Conservation (phyloP, 768 basidiomycete genomes). For the Cystobasidium onofrii region DNA sequence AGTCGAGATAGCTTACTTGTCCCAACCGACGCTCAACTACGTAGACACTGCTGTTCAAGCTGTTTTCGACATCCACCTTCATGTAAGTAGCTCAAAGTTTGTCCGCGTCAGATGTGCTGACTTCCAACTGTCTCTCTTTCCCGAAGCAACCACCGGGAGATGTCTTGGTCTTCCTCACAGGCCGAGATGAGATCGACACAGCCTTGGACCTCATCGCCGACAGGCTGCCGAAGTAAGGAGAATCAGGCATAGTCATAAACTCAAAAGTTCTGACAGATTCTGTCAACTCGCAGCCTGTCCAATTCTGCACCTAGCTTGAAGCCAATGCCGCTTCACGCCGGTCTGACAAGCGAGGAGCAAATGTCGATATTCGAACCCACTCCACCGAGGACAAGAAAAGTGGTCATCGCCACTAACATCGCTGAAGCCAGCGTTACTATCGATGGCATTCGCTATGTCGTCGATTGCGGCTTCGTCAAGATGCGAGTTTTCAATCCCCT, state of each 20-base stretch:
- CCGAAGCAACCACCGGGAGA: constrained; percentile 72
- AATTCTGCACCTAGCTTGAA: constrained; percentile 53
- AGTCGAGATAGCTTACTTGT: constrained; percentile 81
- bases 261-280: neutral
- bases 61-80: constrained; percentile 65
- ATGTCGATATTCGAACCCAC: constrained; percentile 71
- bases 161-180: constrained; percentile 86
- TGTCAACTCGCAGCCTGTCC: constrained; percentile 45
- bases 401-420: constrained; percentile 89
- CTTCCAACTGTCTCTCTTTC: neutral
- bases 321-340: constrained; percentile 76
- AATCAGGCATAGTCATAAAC: neutral
- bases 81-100: constrained; percentile 51
- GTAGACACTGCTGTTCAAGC: constrained; percentile 71
- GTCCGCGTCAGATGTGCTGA: too few species aligned
- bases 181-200: constrained; percentile 89
- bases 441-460: constrained; percentile 84
- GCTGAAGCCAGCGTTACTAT: constrained; percentile 98
- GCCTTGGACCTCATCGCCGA: constrained; percentile 54
- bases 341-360: constrained; percentile 79
- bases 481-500: constrained; percentile 84
- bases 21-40: constrained; percentile 70
- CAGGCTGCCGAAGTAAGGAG: constrained; percentile 21
- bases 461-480: constrained; percentile 94
- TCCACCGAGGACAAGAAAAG: constrained; percentile 69